Evolutionary conservation across 495 filamentous ascomycete species (phyloP).

Genomic region (Hypoxylon perforatum): DNA sequence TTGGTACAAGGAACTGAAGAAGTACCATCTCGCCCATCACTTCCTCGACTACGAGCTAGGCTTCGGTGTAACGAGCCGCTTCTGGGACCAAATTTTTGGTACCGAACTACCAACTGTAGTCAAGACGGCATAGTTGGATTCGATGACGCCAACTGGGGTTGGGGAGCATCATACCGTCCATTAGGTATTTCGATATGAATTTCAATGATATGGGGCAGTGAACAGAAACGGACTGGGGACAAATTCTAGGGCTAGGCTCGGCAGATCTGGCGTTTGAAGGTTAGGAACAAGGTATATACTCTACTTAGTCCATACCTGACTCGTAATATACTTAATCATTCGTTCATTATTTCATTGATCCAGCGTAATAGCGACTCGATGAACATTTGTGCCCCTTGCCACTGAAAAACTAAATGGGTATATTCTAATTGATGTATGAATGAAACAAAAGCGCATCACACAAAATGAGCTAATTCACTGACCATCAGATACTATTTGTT

Average conservation of each 20-base stretch:
- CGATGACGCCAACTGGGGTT: neutral
- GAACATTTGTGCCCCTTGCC: neutral
- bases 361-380: neutral
- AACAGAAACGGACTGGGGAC: constrained; percentile 16
- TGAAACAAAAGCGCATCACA: too few species aligned
- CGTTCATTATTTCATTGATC: neutral
- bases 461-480: too few species aligned
- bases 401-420: neutral
- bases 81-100: constrained; percentile 95
- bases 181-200: constrained; percentile 12
- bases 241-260: constrained; percentile 24
- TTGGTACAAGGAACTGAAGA: constrained; percentile 91
- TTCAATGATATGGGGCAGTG: constrained; percentile 3
- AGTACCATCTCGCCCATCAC: constrained; percentile 96
- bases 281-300: constrained; percentile 32
- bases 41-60: constrained; percentile 96
- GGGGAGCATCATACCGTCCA: constrained; percentile 4
- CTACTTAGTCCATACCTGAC: constrained; percentile 32
- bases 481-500: too few species aligned
- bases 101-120: constrained; percentile 75
- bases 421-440: too few species aligned
- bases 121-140: constrained; percentile 64
- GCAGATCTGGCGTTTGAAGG: constrained; percentile 31
- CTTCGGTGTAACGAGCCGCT: constrained; percentile 97
- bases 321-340: constrained; percentile 39